Conservation (phyloP, 148 eudicot species). For the Gaultheria prostrata region DNA sequence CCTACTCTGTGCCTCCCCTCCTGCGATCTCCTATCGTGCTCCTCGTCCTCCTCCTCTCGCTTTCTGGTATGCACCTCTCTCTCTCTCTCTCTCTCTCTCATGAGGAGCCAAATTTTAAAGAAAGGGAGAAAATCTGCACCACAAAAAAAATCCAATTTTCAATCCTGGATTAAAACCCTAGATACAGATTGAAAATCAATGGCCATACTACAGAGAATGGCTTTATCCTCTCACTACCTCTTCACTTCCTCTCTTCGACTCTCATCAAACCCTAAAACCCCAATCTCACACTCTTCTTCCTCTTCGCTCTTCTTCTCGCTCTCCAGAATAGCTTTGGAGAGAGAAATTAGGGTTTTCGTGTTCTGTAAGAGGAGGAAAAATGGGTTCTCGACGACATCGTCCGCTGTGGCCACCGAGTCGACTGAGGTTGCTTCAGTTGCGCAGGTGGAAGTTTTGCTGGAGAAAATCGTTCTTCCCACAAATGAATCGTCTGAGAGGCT, state of each 20-base stretch:
- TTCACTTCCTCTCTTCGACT: slow-evolving; percentile 38
- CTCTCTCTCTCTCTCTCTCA: background rate
- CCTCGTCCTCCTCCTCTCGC: no score
- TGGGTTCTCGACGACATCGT: slow-evolving; percentile 29
- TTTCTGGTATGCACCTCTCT: no score
- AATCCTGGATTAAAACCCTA: background rate
- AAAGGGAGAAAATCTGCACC: slow-evolving; percentile 12
- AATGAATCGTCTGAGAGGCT: slow-evolving; percentile 66
- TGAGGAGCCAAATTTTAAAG: no score
- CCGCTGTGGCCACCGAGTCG: slow-evolving; percentile 42
- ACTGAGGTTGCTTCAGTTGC: slow-evolving; percentile 11
- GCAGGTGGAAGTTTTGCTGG: slow-evolving; percentile 23
- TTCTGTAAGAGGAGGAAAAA: slow-evolving; percentile 15
- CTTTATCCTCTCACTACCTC: slow-evolving; percentile 35
- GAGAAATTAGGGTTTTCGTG: slow-evolving; percentile 19
- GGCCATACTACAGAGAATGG: slow-evolving; percentile 45
- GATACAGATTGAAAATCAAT: slow-evolving; percentile 13
- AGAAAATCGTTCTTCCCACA: slow-evolving; percentile 68
- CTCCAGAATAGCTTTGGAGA: slow-evolving; percentile 7
- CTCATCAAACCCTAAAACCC: slow-evolving; percentile 24
- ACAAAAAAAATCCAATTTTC: background rate
- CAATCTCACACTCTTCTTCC: background rate
- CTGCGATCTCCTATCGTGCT: no score
- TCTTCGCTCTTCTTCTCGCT: slow-evolving; percentile 24
- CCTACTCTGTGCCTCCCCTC: no score